phyloP scores from a whole-genome alignment of 305 asterid species.

The Solanum chacoense region DNA sequence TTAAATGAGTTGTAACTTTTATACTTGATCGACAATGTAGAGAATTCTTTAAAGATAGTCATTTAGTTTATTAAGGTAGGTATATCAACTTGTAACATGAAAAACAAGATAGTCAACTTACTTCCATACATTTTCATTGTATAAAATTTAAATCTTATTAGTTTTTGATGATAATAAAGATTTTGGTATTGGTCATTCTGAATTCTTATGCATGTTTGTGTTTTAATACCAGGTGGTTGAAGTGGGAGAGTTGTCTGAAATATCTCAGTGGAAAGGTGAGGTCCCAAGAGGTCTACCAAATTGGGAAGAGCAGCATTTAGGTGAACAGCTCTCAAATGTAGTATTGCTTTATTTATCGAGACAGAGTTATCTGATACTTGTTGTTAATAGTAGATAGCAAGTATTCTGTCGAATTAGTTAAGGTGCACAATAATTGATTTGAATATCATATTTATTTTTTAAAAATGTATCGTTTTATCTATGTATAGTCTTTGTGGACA shows the following conservation, averaged over 20 bases:
- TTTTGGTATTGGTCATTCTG: background rate
- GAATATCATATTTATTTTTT: rapidly evolving
- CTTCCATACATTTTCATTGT: background rate
- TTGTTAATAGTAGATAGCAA: background rate
- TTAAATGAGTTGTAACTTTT: background rate
- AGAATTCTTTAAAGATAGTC: background rate
- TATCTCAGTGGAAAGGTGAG: constrained; percentile 47
- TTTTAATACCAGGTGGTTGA: constrained; percentile 28
- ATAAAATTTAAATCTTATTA: background rate
- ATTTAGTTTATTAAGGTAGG: background rate
- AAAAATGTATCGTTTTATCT: background rate
- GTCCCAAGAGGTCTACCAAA: constrained; percentile 36
- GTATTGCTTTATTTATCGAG: constrained; percentile 23
- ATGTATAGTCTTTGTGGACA: background rate
- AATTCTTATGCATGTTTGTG: background rate
- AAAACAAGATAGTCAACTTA: background rate
- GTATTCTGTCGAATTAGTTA: background rate
- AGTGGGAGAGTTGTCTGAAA: constrained; percentile 45
- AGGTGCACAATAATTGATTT: no score
- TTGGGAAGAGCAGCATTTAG: constrained; percentile 36
- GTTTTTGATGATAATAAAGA: background rate
- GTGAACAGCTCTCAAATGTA: constrained; percentile 39
- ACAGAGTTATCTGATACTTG: background rate
- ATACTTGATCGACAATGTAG: background rate
- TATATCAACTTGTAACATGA: background rate